Percentiles rank a stretch among this genome's conserved stretches.
Evolutionary conservation across 352 stramenopile species (phyloP).

Genomic region (Hyaloperonospora arabidopsidis): DNA sequence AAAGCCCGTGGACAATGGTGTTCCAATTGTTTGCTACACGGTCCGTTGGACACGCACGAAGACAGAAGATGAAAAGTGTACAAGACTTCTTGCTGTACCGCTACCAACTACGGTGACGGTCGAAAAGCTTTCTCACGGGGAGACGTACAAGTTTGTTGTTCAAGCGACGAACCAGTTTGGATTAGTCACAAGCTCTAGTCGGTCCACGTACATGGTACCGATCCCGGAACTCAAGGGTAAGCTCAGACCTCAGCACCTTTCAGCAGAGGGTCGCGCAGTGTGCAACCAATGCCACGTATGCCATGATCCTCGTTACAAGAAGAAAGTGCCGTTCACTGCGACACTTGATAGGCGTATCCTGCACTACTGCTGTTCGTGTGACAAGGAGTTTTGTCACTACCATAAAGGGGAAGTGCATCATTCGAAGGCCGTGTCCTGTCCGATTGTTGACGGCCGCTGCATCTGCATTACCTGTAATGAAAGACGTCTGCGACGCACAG

Average conservation of each 20-base stretch:
- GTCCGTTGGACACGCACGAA: slow-evolving; percentile 73
- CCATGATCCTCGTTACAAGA: slow-evolving; percentile 50
- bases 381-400: slow-evolving; percentile 78
- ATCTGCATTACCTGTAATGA: slow-evolving; percentile 69
- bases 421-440: slow-evolving; percentile 70
- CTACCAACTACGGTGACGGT: slow-evolving; percentile 55
- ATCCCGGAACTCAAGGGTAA: slow-evolving; percentile 67
- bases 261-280: slow-evolving; percentile 26
- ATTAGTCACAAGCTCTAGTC: slow-evolving; percentile 60
- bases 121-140: slow-evolving; percentile 58
- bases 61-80: slow-evolving; percentile 69
- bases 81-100: slow-evolving; percentile 61
- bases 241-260: slow-evolving; percentile 34
- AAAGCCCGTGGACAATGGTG: slow-evolving; percentile 65
- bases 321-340: slow-evolving; percentile 56
- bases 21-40: slow-evolving; percentile 77
- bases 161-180: slow-evolving; percentile 79
- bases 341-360: slow-evolving; percentile 62
- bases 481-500: slow-evolving; percentile 43
- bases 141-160: slow-evolving; percentile 83
- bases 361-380: slow-evolving; percentile 76
- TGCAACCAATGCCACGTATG: slow-evolving; percentile 75
- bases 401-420: slow-evolving; percentile 76
- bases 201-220: slow-evolving; percentile 81
- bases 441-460: slow-evolving; percentile 68